Conservation (phyloP, 441 rosid species). For the Arabidopsis lyrata region DNA sequence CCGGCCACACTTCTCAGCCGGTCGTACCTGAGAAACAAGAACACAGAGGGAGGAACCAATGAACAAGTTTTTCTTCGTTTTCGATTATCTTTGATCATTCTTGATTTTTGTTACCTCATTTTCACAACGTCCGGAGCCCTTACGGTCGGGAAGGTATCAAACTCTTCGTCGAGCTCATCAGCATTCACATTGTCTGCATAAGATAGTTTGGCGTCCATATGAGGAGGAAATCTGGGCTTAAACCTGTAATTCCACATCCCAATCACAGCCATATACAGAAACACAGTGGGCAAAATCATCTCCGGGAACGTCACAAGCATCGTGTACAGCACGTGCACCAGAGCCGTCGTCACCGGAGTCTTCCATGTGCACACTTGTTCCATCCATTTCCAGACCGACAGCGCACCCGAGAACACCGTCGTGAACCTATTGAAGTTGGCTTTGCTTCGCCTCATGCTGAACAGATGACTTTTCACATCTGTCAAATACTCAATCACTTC, state of each 20-base stretch:
- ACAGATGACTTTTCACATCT: slow-evolving; percentile 67
- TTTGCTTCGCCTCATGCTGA: slow-evolving; percentile 99
- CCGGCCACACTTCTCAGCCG: slow-evolving; percentile 84
- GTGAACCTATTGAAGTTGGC: slow-evolving; percentile 87
- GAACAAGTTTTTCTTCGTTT: background rate
- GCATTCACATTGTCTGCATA: slow-evolving; percentile 62
- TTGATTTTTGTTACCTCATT: slow-evolving; percentile 47
- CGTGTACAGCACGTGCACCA: slow-evolving; percentile 74
- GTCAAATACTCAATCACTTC: slow-evolving; percentile 90
- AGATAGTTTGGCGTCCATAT: slow-evolving; percentile 81
- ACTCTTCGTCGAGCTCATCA: slow-evolving; percentile 95
- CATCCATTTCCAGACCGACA: slow-evolving; percentile 73
- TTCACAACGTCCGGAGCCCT: slow-evolving; percentile 59
- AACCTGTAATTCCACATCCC: slow-evolving; percentile 84
- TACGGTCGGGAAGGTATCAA: slow-evolving; percentile 77
- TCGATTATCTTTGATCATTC: background rate
- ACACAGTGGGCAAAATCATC: slow-evolving; percentile 83
- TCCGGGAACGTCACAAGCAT: slow-evolving; percentile 89
- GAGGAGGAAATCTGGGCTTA: slow-evolving; percentile 85
- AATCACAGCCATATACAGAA: slow-evolving; percentile 85
- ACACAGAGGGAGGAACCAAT: background rate
- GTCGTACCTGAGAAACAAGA: slow-evolving; percentile 63
- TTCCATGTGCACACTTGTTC: slow-evolving; percentile 88
- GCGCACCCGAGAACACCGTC: slow-evolving; percentile 68
- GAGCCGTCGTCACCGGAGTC: slow-evolving; percentile 73